Conservation (phyloP, 441 rosid species). For the Adansonia gregorii region DNA sequence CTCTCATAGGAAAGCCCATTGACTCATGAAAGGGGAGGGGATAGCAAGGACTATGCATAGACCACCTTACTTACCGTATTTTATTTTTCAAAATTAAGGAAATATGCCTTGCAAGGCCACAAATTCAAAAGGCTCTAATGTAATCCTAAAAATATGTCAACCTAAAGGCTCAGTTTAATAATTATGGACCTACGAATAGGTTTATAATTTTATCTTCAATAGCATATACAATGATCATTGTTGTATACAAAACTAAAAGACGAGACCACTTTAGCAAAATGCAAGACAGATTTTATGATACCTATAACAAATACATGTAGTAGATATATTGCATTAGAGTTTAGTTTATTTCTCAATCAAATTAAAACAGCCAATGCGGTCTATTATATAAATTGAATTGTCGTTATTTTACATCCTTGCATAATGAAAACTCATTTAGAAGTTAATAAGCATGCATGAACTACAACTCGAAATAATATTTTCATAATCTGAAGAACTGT, state of each 20-base stretch:
- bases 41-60: conserved; percentile 14
- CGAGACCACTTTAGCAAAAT: neutral
- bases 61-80: neutral
- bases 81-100: conserved; percentile 16
- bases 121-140: conserved; percentile 7
- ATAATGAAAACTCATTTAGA: neutral
- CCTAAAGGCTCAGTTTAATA: neutral
- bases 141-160: neutral
- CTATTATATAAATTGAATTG: conserved; percentile 3
- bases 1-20: conserved; percentile 3
- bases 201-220: conserved; percentile 6
- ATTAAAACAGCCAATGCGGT: neutral
- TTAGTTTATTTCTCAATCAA: neutral
- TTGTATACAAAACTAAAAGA: neutral
- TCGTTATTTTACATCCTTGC: neutral
- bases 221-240: neutral
- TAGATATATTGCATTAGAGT: neutral
- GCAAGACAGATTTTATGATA: neutral
- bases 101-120: neutral
- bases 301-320: neutral
- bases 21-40: conserved; percentile 3
- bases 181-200: neutral
- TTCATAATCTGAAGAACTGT: neutral
- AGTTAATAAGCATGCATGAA: neutral
- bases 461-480: neutral